A percentile compares a stretch with the other conserved stretches of the same genome.
Conservation (phyloP, 2,329 filamentous ascomycete species). For the Microascus cirrosus region DNA sequence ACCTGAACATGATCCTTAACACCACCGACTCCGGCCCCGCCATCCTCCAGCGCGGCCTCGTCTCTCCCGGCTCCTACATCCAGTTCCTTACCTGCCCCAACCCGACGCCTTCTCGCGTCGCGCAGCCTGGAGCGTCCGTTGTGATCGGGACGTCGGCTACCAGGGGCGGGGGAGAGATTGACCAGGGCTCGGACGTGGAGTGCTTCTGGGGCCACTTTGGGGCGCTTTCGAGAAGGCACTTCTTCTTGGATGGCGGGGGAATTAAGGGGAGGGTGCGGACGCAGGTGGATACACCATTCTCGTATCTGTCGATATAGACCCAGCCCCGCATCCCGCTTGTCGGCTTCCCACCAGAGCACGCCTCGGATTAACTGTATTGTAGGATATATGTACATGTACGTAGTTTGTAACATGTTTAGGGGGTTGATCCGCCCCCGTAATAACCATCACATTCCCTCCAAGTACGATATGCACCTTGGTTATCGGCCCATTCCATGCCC, state of each 20-base stretch:
- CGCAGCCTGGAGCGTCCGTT: constrained; percentile 3
- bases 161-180: not conserved
- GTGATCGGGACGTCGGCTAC: constrained; percentile 4
- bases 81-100: constrained; percentile 46
- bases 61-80: constrained; percentile 51
- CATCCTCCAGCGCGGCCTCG: constrained; percentile 30
- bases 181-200: constrained; percentile 12
- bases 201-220: constrained; percentile 39
- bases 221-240: constrained; percentile 47
- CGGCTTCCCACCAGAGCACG: not conserved
- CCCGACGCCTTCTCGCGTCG: constrained; percentile 13
- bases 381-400: not conserved
- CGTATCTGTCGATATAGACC: not conserved
- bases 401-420: too few species aligned
- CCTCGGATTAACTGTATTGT: not conserved
- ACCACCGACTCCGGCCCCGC: constrained; percentile 14
- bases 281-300: constrained; percentile 8
- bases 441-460: too few species aligned
- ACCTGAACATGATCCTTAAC: constrained; percentile 20
- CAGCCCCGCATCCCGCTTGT: not conserved
- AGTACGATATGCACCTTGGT: too few species aligned
- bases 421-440: too few species aligned
- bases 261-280: not conserved
- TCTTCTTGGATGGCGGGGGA: constrained; percentile 30
- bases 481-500: too few species aligned